Conservation (phyloP, 352 stramenopile genomes). For the Phytophthora boehmeriae region DNA sequence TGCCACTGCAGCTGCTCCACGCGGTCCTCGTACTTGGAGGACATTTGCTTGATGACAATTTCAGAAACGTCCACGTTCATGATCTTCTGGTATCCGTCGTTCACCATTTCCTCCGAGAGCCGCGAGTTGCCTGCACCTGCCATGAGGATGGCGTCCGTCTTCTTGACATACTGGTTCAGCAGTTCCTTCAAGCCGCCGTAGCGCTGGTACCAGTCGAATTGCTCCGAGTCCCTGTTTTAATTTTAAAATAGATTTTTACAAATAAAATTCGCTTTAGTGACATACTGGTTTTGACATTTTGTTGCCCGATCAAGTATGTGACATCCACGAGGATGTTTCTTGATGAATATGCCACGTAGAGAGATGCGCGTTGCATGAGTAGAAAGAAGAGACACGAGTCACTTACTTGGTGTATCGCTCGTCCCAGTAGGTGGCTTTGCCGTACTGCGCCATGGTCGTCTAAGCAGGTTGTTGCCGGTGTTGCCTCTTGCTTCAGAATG, state of each 20-base stretch:
- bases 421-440: conserved; percentile 94
- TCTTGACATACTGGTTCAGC: conserved; percentile 93
- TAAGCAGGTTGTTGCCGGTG: background rate
- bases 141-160: conserved; percentile 94
- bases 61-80: conserved; percentile 96
- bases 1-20: conserved; percentile 91
- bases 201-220: conserved; percentile 95
- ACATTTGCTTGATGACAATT: conserved; percentile 95
- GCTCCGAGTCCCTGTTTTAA: conserved; percentile 90
- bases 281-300: too few species aligned
- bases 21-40: conserved; percentile 92
- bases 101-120: conserved; percentile 96
- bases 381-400: background rate
- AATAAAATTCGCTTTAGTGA: too few species aligned
- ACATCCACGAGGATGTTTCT: conserved; percentile 5
- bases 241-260: too few species aligned
- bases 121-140: conserved; percentile 93
- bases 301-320: background rate
- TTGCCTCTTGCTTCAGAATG: background rate
- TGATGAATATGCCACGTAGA: background rate
- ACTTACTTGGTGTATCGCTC: conserved; percentile 94
- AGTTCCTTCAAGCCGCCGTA: conserved; percentile 92
- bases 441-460: conserved; percentile 87
- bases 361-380: background rate
- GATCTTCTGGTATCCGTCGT: conserved; percentile 95